Evolutionary conservation across 2,329 filamentous ascomycete genomes (phyloP).

Genomic region (Malbranchea zuffiana): DNA sequence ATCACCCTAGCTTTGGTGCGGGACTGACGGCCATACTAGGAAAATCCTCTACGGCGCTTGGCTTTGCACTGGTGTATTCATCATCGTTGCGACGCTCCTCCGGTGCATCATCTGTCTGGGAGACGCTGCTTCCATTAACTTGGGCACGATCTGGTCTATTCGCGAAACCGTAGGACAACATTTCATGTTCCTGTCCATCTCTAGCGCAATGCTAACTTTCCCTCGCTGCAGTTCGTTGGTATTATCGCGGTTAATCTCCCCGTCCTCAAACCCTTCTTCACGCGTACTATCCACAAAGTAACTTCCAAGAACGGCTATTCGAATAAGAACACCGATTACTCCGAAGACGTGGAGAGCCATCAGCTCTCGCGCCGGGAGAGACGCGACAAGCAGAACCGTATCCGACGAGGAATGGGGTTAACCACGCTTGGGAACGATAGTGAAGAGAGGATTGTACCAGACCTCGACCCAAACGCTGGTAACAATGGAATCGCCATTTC

Average conservation of each 20-base stretch:
- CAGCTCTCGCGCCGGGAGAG: constrained; percentile 6
- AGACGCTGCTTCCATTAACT: constrained; percentile 29
- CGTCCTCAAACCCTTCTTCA: constrained; percentile 34
- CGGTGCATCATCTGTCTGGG: constrained; percentile 33
- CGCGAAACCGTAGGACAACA: constrained; percentile 30
- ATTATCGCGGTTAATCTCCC: constrained; percentile 37
- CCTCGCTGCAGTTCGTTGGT: constrained; percentile 30
- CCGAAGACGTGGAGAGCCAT: constrained; percentile 1
- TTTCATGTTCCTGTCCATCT: neutral
- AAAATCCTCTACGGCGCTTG: constrained; percentile 33
- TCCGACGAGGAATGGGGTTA: constrained; percentile 8
- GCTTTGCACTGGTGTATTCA: constrained; percentile 37
- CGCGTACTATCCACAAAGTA: constrained; percentile 16
- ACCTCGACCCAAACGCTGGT: constrained; percentile 4
- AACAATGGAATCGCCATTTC: constrained; percentile 6
- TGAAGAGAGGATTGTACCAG: too few species aligned
- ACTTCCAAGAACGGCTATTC: constrained; percentile 5
- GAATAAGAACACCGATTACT: constrained; percentile 1
- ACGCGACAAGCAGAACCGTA: constrained; percentile 4
- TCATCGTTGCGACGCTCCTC: constrained; percentile 34
- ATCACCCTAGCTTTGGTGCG: neutral
- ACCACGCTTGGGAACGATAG: constrained; percentile 7
- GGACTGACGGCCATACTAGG: constrained; percentile 9
- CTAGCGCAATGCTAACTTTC: neutral
- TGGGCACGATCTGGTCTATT: constrained; percentile 35